A percentile compares a stretch with the other conserved stretches of the same genome.
Evolutionary conservation across 306 rosid genomes (phyloP).

Genomic region (Astragalus glycyphyllos): DNA sequence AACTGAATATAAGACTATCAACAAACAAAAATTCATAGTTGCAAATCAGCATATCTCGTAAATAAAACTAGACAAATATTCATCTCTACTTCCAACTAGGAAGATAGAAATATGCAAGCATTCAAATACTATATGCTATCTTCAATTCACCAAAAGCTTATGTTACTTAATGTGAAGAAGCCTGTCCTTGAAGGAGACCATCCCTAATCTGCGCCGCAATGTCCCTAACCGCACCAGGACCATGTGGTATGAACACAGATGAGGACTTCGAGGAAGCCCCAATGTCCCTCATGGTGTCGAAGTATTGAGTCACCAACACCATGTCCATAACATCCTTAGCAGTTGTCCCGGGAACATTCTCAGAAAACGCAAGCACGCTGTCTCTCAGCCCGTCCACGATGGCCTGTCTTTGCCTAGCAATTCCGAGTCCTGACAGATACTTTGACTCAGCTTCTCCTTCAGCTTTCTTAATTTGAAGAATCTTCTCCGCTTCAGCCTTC

Average conservation of each 20-base stretch:
- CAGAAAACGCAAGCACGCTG: conserved; percentile 72
- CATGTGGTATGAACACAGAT: conserved; percentile 77
- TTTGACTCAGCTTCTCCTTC: conserved; percentile 84
- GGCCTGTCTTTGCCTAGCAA: conserved; percentile 81
- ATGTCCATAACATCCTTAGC: conserved; percentile 81
- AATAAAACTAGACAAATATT: background rate
- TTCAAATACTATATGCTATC: conserved; percentile 2
- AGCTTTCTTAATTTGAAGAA: conserved; percentile 72
- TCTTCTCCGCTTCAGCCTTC: conserved; percentile 79
- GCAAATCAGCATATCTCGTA: background rate
- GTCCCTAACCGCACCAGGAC: conserved; percentile 79
- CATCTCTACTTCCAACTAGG: background rate
- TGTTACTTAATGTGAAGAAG: conserved; percentile 42
- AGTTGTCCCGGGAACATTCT: conserved; percentile 68
- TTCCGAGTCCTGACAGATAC: conserved; percentile 74
- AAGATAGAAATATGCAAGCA: background rate
- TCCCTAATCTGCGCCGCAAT: conserved; percentile 69
- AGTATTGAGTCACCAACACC: conserved; percentile 81
- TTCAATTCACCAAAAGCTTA: conserved; percentile 20
- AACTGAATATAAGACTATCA: background rate
- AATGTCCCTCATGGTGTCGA: conserved; percentile 81
- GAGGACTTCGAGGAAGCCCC: conserved; percentile 80
- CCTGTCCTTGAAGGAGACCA: conserved; percentile 65
- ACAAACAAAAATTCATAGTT: background rate
- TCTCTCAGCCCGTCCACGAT: conserved; percentile 79